These are phyloP conservation scores for Phytophthora quininea DNA, from an alignment of 352 stramenopile species.

Conservation along the genomic window DNA sequence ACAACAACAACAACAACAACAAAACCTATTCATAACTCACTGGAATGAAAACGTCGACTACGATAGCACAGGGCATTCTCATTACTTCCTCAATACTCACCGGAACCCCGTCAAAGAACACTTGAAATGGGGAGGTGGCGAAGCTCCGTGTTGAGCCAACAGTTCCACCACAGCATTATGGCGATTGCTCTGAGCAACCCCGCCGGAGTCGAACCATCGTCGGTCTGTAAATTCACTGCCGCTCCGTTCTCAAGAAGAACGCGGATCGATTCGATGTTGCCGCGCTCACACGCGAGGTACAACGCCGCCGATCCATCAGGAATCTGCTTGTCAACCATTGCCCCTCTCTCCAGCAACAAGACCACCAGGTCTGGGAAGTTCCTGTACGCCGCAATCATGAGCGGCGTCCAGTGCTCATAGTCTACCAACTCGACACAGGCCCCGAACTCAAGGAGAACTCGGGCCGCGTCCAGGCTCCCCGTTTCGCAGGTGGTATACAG, in stretches of 20 bases:
- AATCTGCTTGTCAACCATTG: background rate
- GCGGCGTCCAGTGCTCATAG: slow-evolving; percentile 7
- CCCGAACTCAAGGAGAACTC: background rate
- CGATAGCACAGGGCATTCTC: too few species aligned
- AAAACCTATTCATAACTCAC: too few species aligned
- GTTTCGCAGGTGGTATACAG: slow-evolving; percentile 12
- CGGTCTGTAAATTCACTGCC: background rate
- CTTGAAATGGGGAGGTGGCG: too few species aligned
- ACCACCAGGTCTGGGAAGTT: background rate
- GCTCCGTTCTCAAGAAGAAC: background rate
- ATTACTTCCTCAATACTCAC: too few species aligned
- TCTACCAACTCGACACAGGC: slow-evolving; percentile 6
- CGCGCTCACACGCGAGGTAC: background rate
- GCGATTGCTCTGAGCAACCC: background rate
- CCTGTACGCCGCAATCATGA: slow-evolving; percentile 1
- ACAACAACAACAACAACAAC: too few species aligned
- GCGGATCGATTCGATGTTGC: background rate
- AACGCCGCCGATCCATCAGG: background rate
- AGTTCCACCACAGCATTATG: background rate
- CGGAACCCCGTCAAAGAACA: too few species aligned
- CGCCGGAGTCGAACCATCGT: background rate
- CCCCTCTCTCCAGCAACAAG: background rate
- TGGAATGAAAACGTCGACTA: too few species aligned
- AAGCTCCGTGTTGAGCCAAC: background rate
- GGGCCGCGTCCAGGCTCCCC: background rate